Base-by-base conservation (phyloP, 257 asterid genomes). In the Nicotiana paniculata region DNA sequence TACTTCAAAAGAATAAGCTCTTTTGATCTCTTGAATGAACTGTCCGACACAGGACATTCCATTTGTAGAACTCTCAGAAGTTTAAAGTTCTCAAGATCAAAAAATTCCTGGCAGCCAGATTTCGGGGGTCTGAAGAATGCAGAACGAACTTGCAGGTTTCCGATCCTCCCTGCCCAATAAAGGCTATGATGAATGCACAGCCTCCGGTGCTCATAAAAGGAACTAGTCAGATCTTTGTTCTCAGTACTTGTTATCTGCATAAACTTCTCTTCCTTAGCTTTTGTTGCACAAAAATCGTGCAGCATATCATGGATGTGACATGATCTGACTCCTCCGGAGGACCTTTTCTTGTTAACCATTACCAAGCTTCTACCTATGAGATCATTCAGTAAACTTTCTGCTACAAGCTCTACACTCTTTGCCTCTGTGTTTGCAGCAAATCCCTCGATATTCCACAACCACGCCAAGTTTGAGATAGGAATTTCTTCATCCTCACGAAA, bases 281-380 rank as follows among this genome's bases (percentile, higher is more conserved):
- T 55, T 55, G 21, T 17, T 4, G 5, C 62, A 55, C 62, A 55
- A 55, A 55, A 55, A 55, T 55, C 24, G 18, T 55, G 62, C 62
- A 55, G 5, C 9, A 55, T 55, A 55, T 55, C 24, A 79, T 46
- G 64, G 28, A 63, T 65, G 66, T 21, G 7, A 10, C 13, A 39
- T 83, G 54, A 8, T 48, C 54, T 48, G 13, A 48, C 9, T 48
- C 54, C 15, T 48, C 54, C 15, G 3, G 3, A 9, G 54, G 57
- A 82, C 21, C 59, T 48, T 7, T 5, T 76, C 79, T 63, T 82
- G 16, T 63, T 18, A 24, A 59, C 57, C 7, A 69, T 61, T 6
- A 82, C 30, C 35, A 82, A 32, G 13, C 77, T 82, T 82, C 85
- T 76, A 3, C 55, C 67, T 28, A 82, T 51, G 13, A 82, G 76